Evolutionary conservation across 805 yeast genomes (phyloP).

Genomic region (Saturnispora quitensis): DNA sequence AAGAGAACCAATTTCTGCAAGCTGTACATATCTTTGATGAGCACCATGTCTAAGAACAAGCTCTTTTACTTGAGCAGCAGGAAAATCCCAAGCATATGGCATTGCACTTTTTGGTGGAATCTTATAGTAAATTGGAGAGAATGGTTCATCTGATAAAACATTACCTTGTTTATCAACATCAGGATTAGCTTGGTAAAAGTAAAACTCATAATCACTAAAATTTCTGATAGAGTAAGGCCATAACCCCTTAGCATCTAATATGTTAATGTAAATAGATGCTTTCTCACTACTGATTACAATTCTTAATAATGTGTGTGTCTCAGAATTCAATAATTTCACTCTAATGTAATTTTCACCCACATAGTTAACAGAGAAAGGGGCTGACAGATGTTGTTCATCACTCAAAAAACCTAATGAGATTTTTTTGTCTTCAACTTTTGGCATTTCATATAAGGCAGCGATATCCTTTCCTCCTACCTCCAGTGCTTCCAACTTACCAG

Average conservation of each 20-base stretch:
- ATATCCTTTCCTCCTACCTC: conserved; percentile 39
- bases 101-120: conserved; percentile 87
- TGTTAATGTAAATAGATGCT: conserved; percentile 70
- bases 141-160: conserved; percentile 43
- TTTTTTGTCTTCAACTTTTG: conserved; percentile 48
- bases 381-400: conserved; percentile 62
- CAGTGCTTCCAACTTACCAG: conserved; percentile 49
- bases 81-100: conserved; percentile 98
- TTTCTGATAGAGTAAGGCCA: conserved; percentile 96
- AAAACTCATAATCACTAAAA: conserved; percentile 79
- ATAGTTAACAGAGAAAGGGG: conserved; percentile 79
- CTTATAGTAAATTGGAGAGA: conserved; percentile 70
- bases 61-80: conserved; percentile 81
- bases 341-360: conserved; percentile 76
- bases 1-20: conserved; percentile 88
- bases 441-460: conserved; percentile 56
- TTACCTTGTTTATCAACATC: conserved; percentile 55
- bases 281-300: conserved; percentile 70
- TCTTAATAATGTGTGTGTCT: conserved; percentile 60
- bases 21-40: conserved; percentile 66
- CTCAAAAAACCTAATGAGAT: conserved; percentile 51
- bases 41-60: conserved; percentile 64
- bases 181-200: conserved; percentile 83
- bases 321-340: conserved; percentile 46
- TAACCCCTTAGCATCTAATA: conserved; percentile 58